Conservation (phyloP, 495 filamentous ascomycete species). For the Stereocaulon alpinum region DNA sequence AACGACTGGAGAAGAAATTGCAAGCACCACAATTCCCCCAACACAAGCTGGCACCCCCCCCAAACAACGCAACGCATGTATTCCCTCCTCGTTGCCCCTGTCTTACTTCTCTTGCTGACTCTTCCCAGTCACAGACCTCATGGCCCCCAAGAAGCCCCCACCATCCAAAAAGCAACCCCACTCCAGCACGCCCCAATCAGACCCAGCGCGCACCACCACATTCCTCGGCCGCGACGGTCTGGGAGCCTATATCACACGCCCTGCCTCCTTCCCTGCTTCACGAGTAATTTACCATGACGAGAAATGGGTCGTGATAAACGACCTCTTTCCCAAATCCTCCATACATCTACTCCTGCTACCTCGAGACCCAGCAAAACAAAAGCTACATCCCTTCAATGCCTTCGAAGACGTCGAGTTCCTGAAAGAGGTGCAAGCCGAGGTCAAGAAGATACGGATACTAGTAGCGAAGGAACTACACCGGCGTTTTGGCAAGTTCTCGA, state of each 20-base stretch:
- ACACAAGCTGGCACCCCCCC: background rate
- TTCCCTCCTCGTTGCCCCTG: conserved; percentile 16
- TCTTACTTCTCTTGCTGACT: background rate
- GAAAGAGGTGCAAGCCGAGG: conserved; percentile 48
- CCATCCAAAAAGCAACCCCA: conserved; percentile 22
- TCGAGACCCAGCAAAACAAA: conserved; percentile 49
- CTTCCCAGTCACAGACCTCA: conserved; percentile 53
- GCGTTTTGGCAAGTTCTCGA: conserved; percentile 52
- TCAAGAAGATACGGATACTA: conserved; percentile 46
- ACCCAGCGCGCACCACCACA: conserved; percentile 23
- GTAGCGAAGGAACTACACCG: conserved; percentile 71
- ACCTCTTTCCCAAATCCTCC: conserved; percentile 74
- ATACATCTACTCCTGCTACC: conserved; percentile 83
- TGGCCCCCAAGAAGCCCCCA: conserved; percentile 43
- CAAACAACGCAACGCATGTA: conserved; percentile 32
- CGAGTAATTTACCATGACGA: conserved; percentile 59
- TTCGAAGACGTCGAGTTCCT: conserved; percentile 66
- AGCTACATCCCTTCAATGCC: conserved; percentile 67
- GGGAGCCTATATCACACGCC: conserved; percentile 58
- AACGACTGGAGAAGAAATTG: conserved; percentile 29
- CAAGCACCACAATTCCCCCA: conserved; percentile 21
- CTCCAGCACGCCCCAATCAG: conserved; percentile 22
- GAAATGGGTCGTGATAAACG: conserved; percentile 70
- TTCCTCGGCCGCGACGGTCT: conserved; percentile 51
- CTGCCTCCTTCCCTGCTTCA: conserved; percentile 47